Evolutionary conservation across 2,329 filamentous ascomycete genomes (phyloP).

Genomic region (Drechslerella stenobrocha): DNA sequence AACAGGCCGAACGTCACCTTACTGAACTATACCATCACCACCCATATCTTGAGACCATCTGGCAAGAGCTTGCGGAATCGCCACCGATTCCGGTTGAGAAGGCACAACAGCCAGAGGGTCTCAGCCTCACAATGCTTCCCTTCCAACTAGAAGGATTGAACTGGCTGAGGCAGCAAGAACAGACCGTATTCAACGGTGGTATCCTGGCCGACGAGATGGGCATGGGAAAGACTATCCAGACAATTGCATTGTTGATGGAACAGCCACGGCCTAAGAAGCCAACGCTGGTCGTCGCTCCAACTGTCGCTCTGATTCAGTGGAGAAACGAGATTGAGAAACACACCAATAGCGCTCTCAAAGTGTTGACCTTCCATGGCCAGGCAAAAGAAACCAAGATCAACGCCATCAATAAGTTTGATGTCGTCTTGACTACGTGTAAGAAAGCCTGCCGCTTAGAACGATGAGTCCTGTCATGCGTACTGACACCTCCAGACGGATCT

Average conservation of each 20-base stretch:
- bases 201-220: conserved; percentile 98
- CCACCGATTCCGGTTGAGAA: conserved; percentile 67
- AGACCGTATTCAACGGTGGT: conserved; percentile 81
- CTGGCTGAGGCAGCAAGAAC: conserved; percentile 92
- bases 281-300: conserved; percentile 84
- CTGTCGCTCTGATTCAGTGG: conserved; percentile 96
- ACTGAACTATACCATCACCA: conserved; percentile 73
- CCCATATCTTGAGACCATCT: conserved; percentile 80
- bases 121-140: conserved; percentile 81
- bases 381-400: conserved; percentile 74
- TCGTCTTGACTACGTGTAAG: conserved; percentile 97
- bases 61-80: conserved; percentile 71
- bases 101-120: conserved; percentile 73
- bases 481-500: conserved; percentile 59
- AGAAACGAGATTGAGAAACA: conserved; percentile 76
- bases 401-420: conserved; percentile 79
- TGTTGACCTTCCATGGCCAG: conserved; percentile 86
- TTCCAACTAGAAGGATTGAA: conserved; percentile 92
- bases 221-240: conserved; percentile 97
- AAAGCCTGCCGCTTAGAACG: conserved; percentile 53
- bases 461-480: not conserved
- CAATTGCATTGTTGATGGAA: conserved; percentile 96
- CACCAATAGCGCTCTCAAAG: conserved; percentile 85
- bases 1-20: conserved; percentile 62
- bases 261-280: conserved; percentile 68